phyloP scores from a whole-genome alignment of 2,329 filamentous ascomycete species.

The Hymenoscyphus albidus region DNA sequence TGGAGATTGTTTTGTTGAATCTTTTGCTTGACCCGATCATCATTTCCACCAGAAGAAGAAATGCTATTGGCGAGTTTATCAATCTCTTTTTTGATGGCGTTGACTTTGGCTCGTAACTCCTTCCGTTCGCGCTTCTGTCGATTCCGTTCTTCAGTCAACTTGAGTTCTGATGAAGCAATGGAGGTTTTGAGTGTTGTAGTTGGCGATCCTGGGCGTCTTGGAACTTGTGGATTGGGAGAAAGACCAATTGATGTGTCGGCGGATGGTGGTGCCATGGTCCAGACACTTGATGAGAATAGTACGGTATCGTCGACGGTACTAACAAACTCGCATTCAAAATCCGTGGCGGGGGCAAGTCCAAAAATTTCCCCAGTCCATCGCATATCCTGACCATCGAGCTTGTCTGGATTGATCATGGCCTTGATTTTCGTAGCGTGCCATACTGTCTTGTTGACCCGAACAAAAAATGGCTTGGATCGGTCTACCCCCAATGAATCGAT shows the following conservation, averaged over 20 bases:
- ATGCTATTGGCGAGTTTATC: slow-evolving; percentile 64
- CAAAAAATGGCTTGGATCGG: slow-evolving; percentile 70
- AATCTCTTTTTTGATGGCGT: slow-evolving; percentile 67
- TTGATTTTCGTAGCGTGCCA: slow-evolving; percentile 77
- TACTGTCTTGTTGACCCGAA: slow-evolving; percentile 71
- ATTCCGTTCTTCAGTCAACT: slow-evolving; percentile 64
- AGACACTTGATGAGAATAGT: slow-evolving; percentile 68
- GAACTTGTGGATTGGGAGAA: slow-evolving; percentile 49
- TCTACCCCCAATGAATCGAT: slow-evolving; percentile 50
- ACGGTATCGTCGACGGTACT: slow-evolving; percentile 61
- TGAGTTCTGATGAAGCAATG: slow-evolving; percentile 67
- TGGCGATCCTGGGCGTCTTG: slow-evolving; percentile 70
- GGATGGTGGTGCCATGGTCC: slow-evolving; percentile 29
- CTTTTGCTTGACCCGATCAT: slow-evolving; percentile 73
- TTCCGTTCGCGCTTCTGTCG: slow-evolving; percentile 68
- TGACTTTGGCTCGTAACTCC: slow-evolving; percentile 68
- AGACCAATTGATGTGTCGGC: slow-evolving; percentile 33
- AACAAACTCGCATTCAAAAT: slow-evolving; percentile 76
- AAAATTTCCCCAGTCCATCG: slow-evolving; percentile 71
- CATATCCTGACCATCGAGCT: slow-evolving; percentile 41
- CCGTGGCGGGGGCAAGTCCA: slow-evolving; percentile 65
- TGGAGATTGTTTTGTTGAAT: slow-evolving; percentile 71
- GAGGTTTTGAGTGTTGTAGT: slow-evolving; percentile 73
- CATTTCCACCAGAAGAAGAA: slow-evolving; percentile 65
- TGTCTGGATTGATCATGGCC: slow-evolving; percentile 40